Conservation (phyloP, 768 basidiomycete genomes). For the Mycena sanguinolenta region DNA sequence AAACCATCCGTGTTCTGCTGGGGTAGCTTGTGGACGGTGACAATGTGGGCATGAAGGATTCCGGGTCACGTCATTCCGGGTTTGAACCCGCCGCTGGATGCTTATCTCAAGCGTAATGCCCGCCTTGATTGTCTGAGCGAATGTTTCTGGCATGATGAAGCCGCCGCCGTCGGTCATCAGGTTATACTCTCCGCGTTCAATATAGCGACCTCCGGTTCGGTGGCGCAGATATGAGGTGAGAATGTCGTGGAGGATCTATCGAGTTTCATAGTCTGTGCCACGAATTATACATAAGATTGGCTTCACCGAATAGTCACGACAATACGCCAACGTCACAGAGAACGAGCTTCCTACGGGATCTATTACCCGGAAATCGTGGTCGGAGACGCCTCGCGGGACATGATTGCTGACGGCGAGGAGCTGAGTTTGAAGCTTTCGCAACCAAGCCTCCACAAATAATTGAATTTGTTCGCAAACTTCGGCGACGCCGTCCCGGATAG, state of each 20-base stretch:
- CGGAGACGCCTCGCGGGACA: too few species aligned
- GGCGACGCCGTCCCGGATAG: too few species aligned
- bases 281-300: too few species aligned
- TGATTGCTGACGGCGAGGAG: neutral
- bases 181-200: neutral
- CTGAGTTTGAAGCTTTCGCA: neutral
- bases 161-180: neutral
- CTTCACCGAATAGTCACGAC: too few species aligned
- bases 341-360: too few species aligned
- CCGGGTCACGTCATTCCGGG: neutral
- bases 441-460: too few species aligned
- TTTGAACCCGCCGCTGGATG: conserved; percentile 5
- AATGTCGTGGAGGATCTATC: neutral
- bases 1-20: neutral
- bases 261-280: neutral
- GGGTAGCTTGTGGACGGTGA: neutral
- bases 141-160: neutral
- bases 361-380: too few species aligned
- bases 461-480: too few species aligned
- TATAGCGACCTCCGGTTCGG: neutral
- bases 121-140: neutral
- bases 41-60: neutral
- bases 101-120: neutral
- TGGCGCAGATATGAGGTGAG: neutral
- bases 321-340: too few species aligned